Percentiles rank a stretch among this genome's conserved stretches.
Evolutionary conservation across 108 stramenopile genomes (phyloP).

Genomic region (Skeletonema marinoi): DNA sequence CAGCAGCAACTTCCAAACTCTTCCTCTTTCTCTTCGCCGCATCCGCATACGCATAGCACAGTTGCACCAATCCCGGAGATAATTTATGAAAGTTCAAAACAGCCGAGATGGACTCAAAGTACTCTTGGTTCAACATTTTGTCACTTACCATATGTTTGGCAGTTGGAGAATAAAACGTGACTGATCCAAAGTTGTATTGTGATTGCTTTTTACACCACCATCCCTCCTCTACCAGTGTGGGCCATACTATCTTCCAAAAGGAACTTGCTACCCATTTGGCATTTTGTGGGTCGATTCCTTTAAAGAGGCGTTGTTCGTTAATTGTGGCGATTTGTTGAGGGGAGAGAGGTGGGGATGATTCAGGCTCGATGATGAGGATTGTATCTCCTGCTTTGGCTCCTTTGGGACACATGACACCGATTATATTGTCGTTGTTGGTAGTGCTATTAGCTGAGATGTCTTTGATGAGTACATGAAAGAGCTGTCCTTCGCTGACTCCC

Average conservation of each 20-base stretch:
- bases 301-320: constrained; percentile 10
- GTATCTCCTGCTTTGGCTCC: constrained; percentile 26
- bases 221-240: neutral
- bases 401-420: constrained; percentile 34
- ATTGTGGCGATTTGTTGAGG: constrained; percentile 24
- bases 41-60: neutral
- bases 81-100: constrained; percentile 2
- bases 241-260: constrained; percentile 39
- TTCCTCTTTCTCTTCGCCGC: constrained; percentile 12
- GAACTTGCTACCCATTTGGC: neutral
- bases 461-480: constrained; percentile 24
- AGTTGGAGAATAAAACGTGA: constrained; percentile 12
- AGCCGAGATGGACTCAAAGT: constrained; percentile 12
- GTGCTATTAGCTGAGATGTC: neutral
- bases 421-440: neutral
- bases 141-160: neutral
- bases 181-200: constrained; percentile 29
- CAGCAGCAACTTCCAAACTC: neutral
- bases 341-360: constrained; percentile 5
- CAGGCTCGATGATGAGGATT: constrained; percentile 28
- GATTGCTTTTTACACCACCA: constrained; percentile 12
- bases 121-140: neutral
- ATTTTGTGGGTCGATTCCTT: constrained; percentile 1
- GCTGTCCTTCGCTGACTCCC: constrained; percentile 12
- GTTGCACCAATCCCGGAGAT: neutral